phyloP scores from a whole-genome alignment of 2,329 filamentous ascomycete species.

The Epichloe baconii region DNA sequence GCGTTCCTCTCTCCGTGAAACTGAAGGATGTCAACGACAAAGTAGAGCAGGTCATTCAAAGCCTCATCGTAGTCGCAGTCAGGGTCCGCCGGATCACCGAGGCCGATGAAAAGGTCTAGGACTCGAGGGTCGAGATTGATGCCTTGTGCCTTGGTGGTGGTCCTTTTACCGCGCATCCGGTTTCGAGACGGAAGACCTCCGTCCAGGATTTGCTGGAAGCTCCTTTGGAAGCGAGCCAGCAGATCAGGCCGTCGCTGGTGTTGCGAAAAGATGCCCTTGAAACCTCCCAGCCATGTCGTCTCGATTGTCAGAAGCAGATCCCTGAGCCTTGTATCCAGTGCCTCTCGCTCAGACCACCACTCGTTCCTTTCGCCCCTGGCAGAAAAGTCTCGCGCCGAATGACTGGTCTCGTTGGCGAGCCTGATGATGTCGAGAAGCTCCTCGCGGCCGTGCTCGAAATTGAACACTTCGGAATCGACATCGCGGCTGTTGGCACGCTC shows the following conservation, averaged over 20 bases:
- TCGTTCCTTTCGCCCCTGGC: conserved; percentile 62
- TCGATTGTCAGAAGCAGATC: conserved; percentile 77
- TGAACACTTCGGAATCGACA: conserved; percentile 64
- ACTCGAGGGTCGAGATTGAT: conserved; percentile 48
- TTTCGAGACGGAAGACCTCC: conserved; percentile 75
- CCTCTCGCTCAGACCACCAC: conserved; percentile 84
- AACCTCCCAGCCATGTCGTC: conserved; percentile 87
- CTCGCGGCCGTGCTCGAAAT: conserved; percentile 63
- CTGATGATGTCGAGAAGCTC: conserved; percentile 76
- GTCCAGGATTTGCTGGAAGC: conserved; percentile 67
- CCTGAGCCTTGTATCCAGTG: conserved; percentile 62
- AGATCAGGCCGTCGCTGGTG: conserved; percentile 48
- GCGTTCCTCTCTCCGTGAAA: conserved; percentile 95
- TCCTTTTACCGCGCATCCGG: conserved; percentile 43
- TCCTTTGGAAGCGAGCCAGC: conserved; percentile 62
- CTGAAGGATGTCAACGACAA: conserved; percentile 89
- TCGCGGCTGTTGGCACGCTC: conserved; percentile 71
- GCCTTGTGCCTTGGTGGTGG: conserved; percentile 27
- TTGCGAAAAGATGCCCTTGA: conserved; percentile 85
- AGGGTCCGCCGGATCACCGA: conserved; percentile 59
- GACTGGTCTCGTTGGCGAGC: conserved; percentile 71
- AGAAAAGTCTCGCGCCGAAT: conserved; percentile 56
- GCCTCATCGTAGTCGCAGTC: conserved; percentile 72
- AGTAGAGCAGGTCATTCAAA: conserved; percentile 86
- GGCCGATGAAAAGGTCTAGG: conserved; percentile 75